Conservation (phyloP, 495 filamentous ascomycete species). For the Hypomontagnella monticulosa region DNA sequence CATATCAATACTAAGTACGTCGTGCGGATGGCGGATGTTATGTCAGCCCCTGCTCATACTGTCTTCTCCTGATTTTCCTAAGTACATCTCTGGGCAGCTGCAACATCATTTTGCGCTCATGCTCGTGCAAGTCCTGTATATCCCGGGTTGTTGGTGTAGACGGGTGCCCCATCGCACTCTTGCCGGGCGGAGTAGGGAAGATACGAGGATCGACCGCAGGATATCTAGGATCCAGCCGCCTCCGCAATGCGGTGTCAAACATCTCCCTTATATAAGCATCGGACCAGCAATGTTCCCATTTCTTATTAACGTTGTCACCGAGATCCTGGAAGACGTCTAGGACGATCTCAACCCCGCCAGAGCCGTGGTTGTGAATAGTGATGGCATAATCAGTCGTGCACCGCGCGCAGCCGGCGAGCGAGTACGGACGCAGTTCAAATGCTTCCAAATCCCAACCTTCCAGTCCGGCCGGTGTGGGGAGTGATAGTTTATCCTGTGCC, state of each 20-base stretch:
- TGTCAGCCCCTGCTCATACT: too few relatives aligned
- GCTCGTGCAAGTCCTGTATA: slow-evolving; percentile 17
- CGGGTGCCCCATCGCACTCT: slow-evolving; percentile 13
- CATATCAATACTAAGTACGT: too few relatives aligned
- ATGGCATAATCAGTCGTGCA: slow-evolving; percentile 16
- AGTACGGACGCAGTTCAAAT: background rate
- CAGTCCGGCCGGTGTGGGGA: background rate
- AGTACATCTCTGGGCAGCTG: too few relatives aligned
- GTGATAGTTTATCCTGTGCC: background rate
- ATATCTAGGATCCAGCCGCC: background rate
- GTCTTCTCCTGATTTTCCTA: too few relatives aligned
- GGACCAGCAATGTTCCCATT: slow-evolving; percentile 18
- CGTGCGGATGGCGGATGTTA: too few relatives aligned
- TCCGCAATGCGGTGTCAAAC: too few relatives aligned
- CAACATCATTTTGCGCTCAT: slow-evolving; percentile 6
- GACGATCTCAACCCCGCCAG: slow-evolving; percentile 27
- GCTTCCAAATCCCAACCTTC: slow-evolving; percentile 5
- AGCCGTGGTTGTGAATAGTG: slow-evolving; percentile 33
- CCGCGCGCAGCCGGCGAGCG: slow-evolving; percentile 7
- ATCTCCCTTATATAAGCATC: background rate
- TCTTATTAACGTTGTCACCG: background rate
- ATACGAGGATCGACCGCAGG: background rate
- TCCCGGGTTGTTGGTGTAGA: slow-evolving; percentile 15
- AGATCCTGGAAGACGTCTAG: slow-evolving; percentile 27
- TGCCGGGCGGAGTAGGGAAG: slow-evolving; percentile 22